Evolutionary conservation across 2,329 filamentous ascomycete species (phyloP).

Genomic region (Stachybotrys elegans): DNA sequence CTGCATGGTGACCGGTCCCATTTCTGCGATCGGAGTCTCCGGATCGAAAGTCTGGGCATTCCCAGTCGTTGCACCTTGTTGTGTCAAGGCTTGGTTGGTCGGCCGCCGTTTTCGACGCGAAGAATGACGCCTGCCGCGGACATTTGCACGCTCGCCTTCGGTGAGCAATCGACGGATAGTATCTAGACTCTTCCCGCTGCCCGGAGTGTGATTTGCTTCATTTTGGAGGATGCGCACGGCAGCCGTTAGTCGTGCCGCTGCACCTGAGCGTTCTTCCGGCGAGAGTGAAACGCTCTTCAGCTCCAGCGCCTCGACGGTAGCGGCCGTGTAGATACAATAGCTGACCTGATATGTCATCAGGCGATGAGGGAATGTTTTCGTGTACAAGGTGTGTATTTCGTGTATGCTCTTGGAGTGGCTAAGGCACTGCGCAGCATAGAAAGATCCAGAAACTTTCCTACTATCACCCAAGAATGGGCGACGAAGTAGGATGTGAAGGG

Average conservation of each 20-base stretch:
- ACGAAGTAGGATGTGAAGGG: slow-evolving; percentile 10
- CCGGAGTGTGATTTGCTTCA: slow-evolving; percentile 9
- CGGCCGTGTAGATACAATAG: slow-evolving; percentile 16
- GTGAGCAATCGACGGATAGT: slow-evolving; percentile 4
- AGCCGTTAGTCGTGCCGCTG: slow-evolving; percentile 2
- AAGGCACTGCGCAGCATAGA: neutral
- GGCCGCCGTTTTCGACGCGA: no score
- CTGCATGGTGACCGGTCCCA: no score
- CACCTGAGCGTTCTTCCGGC: neutral
- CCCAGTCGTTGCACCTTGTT: no score
- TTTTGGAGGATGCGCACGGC: slow-evolving; percentile 8
- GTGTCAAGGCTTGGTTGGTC: no score
- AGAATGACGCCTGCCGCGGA: no score
- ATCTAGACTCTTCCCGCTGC: slow-evolving; percentile 9
- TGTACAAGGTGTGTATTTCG: slow-evolving; percentile 8
- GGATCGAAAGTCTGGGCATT: no score
- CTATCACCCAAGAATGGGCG: slow-evolving; percentile 4
- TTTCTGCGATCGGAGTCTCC: no score
- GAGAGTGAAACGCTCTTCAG: slow-evolving; percentile 2
- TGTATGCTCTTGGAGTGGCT: slow-evolving; percentile 5
- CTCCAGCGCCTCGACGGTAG: slow-evolving; percentile 9
- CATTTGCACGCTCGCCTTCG: no score
- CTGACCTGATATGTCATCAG: slow-evolving; percentile 17
- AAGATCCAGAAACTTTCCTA: neutral
- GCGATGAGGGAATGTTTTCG: slow-evolving; percentile 12